phyloP scores from a whole-genome alignment of 331 rosid species.

The Telfairia occidentalis region DNA sequence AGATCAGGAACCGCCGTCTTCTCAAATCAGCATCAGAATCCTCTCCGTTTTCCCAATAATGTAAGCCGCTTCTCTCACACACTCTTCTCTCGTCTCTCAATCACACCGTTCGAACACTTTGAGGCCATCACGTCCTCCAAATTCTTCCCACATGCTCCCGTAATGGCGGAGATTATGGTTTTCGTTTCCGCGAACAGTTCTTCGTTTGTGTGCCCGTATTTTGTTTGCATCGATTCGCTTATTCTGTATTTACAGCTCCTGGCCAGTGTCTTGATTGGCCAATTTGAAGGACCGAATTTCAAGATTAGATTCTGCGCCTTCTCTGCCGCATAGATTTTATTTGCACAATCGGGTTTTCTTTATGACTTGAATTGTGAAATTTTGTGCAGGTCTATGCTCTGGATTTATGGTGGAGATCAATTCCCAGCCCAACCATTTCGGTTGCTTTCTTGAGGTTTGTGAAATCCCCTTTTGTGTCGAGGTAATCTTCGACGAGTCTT shows the following conservation, averaged over 20 bases:
- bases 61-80: slow-evolving; percentile 51
- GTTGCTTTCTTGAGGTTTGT: slow-evolving; percentile 43
- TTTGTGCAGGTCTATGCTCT: slow-evolving; percentile 47
- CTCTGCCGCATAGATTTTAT: slow-evolving; percentile 27
- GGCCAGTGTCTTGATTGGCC: slow-evolving; percentile 52
- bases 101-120: slow-evolving; percentile 35
- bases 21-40: slow-evolving; percentile 44
- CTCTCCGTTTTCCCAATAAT: slow-evolving; percentile 48
- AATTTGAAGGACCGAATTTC: slow-evolving; percentile 36
- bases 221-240: slow-evolving; percentile 39
- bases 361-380: slow-evolving; percentile 40
- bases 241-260: slow-evolving; percentile 72
- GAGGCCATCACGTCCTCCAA: slow-evolving; percentile 32
- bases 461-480: slow-evolving; percentile 38
- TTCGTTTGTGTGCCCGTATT: slow-evolving; percentile 18
- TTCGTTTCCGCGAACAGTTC: slow-evolving; percentile 29
- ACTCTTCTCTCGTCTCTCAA: slow-evolving; percentile 58
- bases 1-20: slow-evolving; percentile 22
- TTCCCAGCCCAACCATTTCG: slow-evolving; percentile 51
- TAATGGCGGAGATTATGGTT: slow-evolving; percentile 42
- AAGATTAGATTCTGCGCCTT: slow-evolving; percentile 24
- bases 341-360: slow-evolving; percentile 38
- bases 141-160: slow-evolving; percentile 71
- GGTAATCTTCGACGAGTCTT: slow-evolving; percentile 34
- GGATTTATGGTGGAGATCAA: slow-evolving; percentile 64